Evolutionary conservation across 768 basidiomycete genomes (phyloP), one percentile per base, ranked within the genome.

Genomic region (Termitomyces sp.): DNA sequence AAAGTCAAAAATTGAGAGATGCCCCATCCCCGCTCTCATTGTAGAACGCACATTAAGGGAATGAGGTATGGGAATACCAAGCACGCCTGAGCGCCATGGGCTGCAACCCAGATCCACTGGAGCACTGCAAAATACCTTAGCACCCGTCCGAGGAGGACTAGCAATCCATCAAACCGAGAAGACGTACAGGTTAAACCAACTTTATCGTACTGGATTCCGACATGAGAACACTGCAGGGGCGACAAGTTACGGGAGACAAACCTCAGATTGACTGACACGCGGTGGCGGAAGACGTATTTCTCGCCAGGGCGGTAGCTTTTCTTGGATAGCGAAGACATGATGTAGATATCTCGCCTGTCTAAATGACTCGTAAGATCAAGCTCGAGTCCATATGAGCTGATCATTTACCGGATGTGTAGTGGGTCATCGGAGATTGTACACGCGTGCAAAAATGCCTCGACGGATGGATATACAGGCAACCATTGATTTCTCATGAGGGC

Each of bases 211-310:
- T 91, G 22, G 62, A 53, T 51, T 32, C 54, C 11, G 50, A 39
- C 57, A 48, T 68, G 54, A 62, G 56, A 53, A 67, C 39, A 57
- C 28, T 40, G 40, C 13, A 38, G 28, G 53, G 24, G 45, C n/a
- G 51, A 46, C 15, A 42, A 57, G 35, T 35, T n/a, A 44, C 28
- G 33, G 33, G 49, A 50, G 42, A 71, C 75, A 45, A 68, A 83
- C 88, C 75, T 86, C 84, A 9, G 94, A 96, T 69, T 94, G 90
- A 63, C 84, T 88, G 60, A 92, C 92, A 60, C 92, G 83, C 0
- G 94, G 94, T 57, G 94, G 93, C 32, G 93, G 85, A 28, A 95
- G 82, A 40, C 94, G 85, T 64, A 91, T 82, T 60, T 82, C 80
- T 70, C 87, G 88, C 90, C 87, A 92, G 60, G 78, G 72, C 0